Evolutionary conservation across 2,329 filamentous ascomycete genomes (phyloP), one percentile per base, ranked within the genome.

Genomic region (Cordyceps pruinosa): DNA sequence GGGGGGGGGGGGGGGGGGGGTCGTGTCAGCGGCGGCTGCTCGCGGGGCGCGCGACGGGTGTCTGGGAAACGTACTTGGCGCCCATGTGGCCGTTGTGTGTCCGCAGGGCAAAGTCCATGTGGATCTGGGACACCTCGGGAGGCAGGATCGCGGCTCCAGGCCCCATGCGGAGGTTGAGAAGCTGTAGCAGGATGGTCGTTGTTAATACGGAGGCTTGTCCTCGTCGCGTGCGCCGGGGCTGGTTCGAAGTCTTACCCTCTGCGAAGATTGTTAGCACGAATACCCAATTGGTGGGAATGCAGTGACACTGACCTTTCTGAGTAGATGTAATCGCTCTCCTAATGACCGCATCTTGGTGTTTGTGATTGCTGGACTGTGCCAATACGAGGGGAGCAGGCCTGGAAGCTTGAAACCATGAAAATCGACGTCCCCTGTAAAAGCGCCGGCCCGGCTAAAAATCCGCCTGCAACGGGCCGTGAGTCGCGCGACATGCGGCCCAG

Each of bases 101-200:
- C 62, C 75, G 80, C 47, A 70, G 68, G 50, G 85, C 83, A 69
- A 92, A 91, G 66, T 89, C 82, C 73, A 94, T 72, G 69, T 89
- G 84, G 75, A 94, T 86, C 68, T 83, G 80, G 46, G 86, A 85
- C 55, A 95, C 83, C 67, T 90, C 83, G 30, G 84, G 78, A 0
- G 93, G 90, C 25, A 99, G 79, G 63, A 90, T 77, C 21, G 89
- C 87, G 44, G 94, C 91, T 57, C 93, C 94, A 30, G 89, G 86
- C 59, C 93, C 94, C 69, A 88, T 79, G 69, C 87, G 85, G 72
- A 97, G 78, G 67, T 79, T 77, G 62, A 94, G 79, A 52, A 95
- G 77, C 88, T 94, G 70, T 59, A 41, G 57, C 66, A 57, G 19
- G 21, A 63, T n/a, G n/a, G n/a, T 65, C 61, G 62, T 69, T 53